These are phyloP conservation scores for Fusarium longipes DNA, from an alignment of 2,329 filamentous ascomycete genomes.

Conservation along the genomic window DNA sequence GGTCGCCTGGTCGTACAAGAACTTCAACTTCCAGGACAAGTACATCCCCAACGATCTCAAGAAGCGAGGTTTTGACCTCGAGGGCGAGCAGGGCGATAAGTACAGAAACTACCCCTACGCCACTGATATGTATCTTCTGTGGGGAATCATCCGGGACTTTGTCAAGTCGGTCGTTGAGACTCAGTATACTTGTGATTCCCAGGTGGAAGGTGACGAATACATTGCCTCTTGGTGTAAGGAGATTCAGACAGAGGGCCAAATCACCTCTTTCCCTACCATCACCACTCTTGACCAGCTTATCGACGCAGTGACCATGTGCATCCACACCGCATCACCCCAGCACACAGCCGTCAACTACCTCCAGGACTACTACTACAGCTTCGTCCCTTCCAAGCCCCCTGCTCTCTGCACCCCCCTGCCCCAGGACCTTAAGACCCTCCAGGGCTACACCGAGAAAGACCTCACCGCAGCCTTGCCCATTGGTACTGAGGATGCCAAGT, in stretches of 20 bases:
- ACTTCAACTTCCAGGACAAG: conserved; percentile 37
- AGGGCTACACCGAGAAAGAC: conserved; percentile 19
- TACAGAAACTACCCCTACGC: conserved; percentile 37
- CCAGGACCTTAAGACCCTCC: not conserved
- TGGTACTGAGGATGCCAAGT: conserved; percentile 19
- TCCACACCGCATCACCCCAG: conserved; percentile 30
- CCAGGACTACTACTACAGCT: conserved; percentile 37
- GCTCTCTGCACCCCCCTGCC: conserved; percentile 26
- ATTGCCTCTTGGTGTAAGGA: conserved; percentile 24
- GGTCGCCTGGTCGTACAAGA: conserved; percentile 24
- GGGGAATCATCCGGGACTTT: conserved; percentile 22
- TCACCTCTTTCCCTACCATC: conserved; percentile 25
- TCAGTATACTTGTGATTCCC: conserved; percentile 10
- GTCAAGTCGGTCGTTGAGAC: conserved; percentile 21
- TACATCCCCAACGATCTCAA: conserved; percentile 38
- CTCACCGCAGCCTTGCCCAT: conserved; percentile 32
- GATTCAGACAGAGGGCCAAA: conserved; percentile 20
- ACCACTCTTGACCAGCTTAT: conserved; percentile 31
- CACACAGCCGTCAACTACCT: conserved; percentile 36
- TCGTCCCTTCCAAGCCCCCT: conserved; percentile 28
- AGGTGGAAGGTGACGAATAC: not conserved
- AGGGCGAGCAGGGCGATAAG: conserved; percentile 16
- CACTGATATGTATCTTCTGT: conserved; percentile 12
- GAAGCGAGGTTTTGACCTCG: conserved; percentile 31
- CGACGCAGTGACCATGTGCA: conserved; percentile 36